These are phyloP conservation scores for Paramecium biaurelia DNA, from an alignment of 73 alveolate genomes.

Conservation along the genomic window DNA sequence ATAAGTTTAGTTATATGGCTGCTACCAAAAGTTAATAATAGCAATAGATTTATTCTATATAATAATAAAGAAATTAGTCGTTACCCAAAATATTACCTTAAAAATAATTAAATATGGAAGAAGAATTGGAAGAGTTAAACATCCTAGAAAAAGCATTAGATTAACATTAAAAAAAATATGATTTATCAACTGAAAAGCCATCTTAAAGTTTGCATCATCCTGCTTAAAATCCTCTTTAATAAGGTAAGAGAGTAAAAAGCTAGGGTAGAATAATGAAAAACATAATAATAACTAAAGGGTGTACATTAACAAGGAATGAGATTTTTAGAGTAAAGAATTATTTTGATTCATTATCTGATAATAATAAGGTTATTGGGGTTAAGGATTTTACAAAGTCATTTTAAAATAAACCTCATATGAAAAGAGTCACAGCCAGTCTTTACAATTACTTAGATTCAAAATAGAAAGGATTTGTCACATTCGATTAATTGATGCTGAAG, in stretches of 20 bases:
- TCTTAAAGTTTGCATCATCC: constrained; percentile 9
- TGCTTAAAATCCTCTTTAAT: neutral
- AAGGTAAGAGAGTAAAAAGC: neutral
- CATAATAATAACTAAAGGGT: constrained; percentile 23
- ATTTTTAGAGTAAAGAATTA: constrained; percentile 44
- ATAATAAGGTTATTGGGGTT: constrained; percentile 30
- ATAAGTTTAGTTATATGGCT: constrained; percentile 52
- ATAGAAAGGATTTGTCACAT: constrained; percentile 51
- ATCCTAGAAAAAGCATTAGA: constrained; percentile 55
- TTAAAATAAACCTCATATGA: constrained; percentile 59
- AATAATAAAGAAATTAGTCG: neutral
- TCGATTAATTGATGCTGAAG: constrained; percentile 47
- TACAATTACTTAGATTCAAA: constrained; percentile 57
- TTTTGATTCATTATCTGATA: constrained; percentile 52
- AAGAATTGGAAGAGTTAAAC: constrained; percentile 43
- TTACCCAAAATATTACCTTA: neutral
- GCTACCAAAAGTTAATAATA: constrained; percentile 25
- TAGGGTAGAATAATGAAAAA: constrained; percentile 17
- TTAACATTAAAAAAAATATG: constrained; percentile 49
- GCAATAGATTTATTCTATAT: neutral
- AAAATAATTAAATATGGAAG: neutral
- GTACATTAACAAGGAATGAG: constrained; percentile 51
- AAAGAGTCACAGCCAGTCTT: constrained; percentile 63
- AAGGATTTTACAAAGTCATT: constrained; percentile 57
- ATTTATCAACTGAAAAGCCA: neutral